Evolutionary conservation across 768 basidiomycete species (phyloP).

Genomic region (Podaxis carcinomalis): DNA sequence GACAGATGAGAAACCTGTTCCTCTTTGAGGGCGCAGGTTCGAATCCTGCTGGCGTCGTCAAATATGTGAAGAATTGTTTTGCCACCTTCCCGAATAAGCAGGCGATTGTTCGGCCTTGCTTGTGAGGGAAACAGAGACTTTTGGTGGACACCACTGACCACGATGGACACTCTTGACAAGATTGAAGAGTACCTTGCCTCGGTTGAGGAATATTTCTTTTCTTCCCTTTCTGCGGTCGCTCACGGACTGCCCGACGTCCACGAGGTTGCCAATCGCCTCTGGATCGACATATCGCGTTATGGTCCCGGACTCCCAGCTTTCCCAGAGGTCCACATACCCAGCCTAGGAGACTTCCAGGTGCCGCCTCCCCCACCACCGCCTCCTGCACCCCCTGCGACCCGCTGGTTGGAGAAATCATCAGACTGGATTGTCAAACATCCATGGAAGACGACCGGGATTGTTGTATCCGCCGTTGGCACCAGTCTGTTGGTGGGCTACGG

Average conservation of each 20-base stretch:
- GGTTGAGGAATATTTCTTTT: constrained; percentile 57
- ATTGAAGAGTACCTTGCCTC: constrained; percentile 68
- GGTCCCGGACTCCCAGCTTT: constrained; percentile 63
- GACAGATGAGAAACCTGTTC: constrained; percentile 75
- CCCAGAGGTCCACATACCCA: constrained; percentile 50
- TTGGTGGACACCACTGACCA: constrained; percentile 10
- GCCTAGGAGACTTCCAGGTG: constrained; percentile 68
- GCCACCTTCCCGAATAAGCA: constrained; percentile 25
- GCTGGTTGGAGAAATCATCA: constrained; percentile 40
- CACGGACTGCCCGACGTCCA: constrained; percentile 60
- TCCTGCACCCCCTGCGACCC: constrained; percentile 45
- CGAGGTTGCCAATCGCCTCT: constrained; percentile 64
- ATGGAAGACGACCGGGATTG: constrained; percentile 52
- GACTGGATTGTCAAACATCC: constrained; percentile 59
- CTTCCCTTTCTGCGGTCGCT: constrained; percentile 51
- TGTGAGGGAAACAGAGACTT: constrained; percentile 21
- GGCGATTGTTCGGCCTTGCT: constrained; percentile 38
- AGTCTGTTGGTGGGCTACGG: constrained; percentile 61
- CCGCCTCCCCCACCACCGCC: constrained; percentile 60
- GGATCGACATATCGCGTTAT: constrained; percentile 78
- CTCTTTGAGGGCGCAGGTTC: constrained; percentile 65
- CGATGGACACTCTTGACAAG: constrained; percentile 49
- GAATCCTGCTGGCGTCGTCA: constrained; percentile 18
- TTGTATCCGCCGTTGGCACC: constrained; percentile 53
- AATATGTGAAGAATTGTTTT: background rate